These are phyloP conservation scores for Dissophora ornata DNA, from an alignment of 192 early-diverging fungal genomes.

Conservation along the genomic window DNA sequence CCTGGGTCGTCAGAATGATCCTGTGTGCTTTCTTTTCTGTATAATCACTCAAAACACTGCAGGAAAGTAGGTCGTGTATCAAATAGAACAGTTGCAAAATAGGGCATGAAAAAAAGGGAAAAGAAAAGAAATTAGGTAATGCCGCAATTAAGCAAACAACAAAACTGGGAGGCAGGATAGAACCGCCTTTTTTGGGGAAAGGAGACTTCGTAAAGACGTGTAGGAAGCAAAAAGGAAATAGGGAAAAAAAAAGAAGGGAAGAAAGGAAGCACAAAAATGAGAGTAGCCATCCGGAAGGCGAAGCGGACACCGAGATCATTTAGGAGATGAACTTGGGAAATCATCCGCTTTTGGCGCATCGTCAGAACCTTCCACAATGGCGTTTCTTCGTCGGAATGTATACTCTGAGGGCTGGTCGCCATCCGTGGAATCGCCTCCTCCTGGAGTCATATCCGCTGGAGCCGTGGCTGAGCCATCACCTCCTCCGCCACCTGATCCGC, in stretches of 20 bases:
- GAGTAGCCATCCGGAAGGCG: no score
- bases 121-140: background rate
- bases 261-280: slow-evolving; percentile 5
- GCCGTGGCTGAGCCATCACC: slow-evolving; percentile 11
- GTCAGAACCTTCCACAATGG: slow-evolving; percentile 49
- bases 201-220: no score
- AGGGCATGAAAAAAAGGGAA: background rate
- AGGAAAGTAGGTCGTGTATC: no score
- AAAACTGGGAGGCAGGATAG: no score
- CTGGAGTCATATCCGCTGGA: slow-evolving; percentile 28
- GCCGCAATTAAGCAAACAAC: background rate
- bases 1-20: no score
- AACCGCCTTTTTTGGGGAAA: no score
- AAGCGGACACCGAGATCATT: slow-evolving; percentile 34
- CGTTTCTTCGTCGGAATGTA: slow-evolving; percentile 50
- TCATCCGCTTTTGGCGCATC: slow-evolving; percentile 54
- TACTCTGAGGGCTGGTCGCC: slow-evolving; percentile 46
- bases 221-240: background rate
- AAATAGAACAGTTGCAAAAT: no score
- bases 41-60: no score
- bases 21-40: no score
- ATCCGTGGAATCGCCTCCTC: slow-evolving; percentile 37
- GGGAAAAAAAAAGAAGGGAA: background rate
- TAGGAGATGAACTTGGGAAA: slow-evolving; percentile 37
- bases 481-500: slow-evolving; percentile 37